Conservation (phyloP, 192 early-diverging fungal species). For the Backusella circina region DNA sequence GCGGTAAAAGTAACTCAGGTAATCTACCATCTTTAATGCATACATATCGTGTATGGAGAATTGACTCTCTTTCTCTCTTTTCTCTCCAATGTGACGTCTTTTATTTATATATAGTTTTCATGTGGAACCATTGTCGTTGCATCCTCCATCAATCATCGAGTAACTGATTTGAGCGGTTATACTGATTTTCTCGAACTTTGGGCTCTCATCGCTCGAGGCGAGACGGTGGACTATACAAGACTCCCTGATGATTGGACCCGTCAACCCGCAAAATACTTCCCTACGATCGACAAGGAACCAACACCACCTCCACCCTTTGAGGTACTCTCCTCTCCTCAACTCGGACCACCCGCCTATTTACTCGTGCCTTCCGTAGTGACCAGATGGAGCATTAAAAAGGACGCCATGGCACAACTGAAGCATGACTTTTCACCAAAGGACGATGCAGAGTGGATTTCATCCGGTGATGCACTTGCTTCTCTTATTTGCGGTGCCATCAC, state of each 20-base stretch:
- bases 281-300: conserved; percentile 15
- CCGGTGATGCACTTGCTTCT: conserved; percentile 33
- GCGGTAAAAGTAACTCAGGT: not conserved
- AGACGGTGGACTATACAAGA: conserved; percentile 29
- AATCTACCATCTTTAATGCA: not conserved
- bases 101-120: not conserved
- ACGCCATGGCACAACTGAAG: not conserved
- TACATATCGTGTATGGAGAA: not conserved
- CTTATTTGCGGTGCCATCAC: conserved; percentile 35
- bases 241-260: conserved; percentile 37
- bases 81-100: too few relatives aligned
- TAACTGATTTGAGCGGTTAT: not conserved
- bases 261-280: conserved; percentile 30
- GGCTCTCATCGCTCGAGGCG: conserved; percentile 30
- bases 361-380: not conserved
- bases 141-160: not conserved
- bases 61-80: too few relatives aligned
- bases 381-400: not conserved
- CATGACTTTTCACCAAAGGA: not conserved
- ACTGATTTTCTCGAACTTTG: conserved; percentile 31
- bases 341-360: not conserved
- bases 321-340: not conserved
- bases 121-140: not conserved
- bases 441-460: conserved; percentile 29
- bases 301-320: conserved; percentile 23